Percentiles rank a stretch among this genome's conserved stretches.
phyloP scores from a whole-genome alignment of 106 monocot genomes.

The Acanthochlamys bracteata region DNA sequence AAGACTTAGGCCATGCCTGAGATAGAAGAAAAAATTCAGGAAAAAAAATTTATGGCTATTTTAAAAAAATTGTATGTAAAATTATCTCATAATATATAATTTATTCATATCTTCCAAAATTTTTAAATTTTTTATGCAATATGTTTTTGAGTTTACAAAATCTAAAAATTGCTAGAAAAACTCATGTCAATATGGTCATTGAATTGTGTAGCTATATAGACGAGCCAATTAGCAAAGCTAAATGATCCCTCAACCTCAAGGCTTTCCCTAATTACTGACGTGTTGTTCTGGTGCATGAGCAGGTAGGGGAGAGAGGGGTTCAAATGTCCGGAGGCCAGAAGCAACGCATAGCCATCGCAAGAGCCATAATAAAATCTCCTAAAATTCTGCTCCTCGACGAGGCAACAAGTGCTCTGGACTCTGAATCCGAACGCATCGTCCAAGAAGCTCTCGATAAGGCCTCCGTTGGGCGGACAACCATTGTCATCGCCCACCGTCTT shows the following conservation, averaged over 20 bases:
- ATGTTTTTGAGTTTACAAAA: no score
- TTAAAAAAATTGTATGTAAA: no score
- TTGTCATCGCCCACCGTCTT: slow-evolving; percentile 45
- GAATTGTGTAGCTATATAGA: no score
- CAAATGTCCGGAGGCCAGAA: slow-evolving; percentile 6
- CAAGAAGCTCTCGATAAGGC: slow-evolving; percentile 5
- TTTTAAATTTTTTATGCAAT: no score
- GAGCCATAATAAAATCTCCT: slow-evolving; percentile 1
- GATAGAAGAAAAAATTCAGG: no score
- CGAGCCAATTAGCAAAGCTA: background rate
- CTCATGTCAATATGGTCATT: no score
- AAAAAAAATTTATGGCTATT: no score
- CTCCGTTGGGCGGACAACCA: slow-evolving; percentile 2
- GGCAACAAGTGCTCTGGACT: slow-evolving; percentile 5
- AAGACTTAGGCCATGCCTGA: no score
- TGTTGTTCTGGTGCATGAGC: background rate
- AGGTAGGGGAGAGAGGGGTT: slow-evolving; percentile 1
- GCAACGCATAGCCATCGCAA: slow-evolving; percentile 1
- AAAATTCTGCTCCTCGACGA: slow-evolving; percentile 5
- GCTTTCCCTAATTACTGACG: no score
- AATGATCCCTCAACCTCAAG: background rate
- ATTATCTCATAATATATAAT: no score
- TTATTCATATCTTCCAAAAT: no score
- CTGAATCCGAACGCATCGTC: slow-evolving; percentile 1
- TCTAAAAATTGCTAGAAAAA: no score